These are phyloP conservation scores for Petasospora fabianii DNA, from an alignment of 1,139 yeast genomes.

Conservation along the genomic window DNA sequence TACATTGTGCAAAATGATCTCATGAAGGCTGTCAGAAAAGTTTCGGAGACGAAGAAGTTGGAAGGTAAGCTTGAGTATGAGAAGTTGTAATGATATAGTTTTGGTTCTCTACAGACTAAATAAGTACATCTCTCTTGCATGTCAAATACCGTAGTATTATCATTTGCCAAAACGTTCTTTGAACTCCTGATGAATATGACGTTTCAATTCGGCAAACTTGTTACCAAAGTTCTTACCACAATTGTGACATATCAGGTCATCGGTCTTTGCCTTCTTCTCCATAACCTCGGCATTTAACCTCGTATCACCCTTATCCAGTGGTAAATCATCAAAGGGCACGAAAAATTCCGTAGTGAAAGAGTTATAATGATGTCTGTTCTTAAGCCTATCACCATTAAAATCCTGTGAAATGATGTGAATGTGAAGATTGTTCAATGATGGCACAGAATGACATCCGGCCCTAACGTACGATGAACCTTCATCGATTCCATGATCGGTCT, in stretches of 20 bases:
- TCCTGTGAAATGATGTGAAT: constrained; percentile 71
- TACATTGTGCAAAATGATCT: constrained; percentile 89
- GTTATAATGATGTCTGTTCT: constrained; percentile 64
- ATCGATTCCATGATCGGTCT: constrained; percentile 14
- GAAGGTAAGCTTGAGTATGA: constrained; percentile 96
- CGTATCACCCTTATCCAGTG: constrained; percentile 26
- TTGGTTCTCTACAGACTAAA: no score
- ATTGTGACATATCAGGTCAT: constrained; percentile 46
- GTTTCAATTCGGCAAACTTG: constrained; percentile 29
- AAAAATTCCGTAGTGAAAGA: constrained; percentile 68
- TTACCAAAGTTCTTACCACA: constrained; percentile 46
- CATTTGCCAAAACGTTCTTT: neutral
- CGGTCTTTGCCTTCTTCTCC: constrained; percentile 31
- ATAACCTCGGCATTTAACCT: constrained; percentile 22
- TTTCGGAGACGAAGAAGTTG: constrained; percentile 92
- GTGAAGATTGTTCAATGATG: constrained; percentile 67
- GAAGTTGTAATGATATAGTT: constrained; percentile 37
- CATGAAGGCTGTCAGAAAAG: constrained; percentile 98
- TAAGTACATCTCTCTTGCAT: no score
- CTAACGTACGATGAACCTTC: constrained; percentile 40
- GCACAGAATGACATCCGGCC: constrained; percentile 68
- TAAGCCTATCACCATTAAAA: constrained; percentile 50
- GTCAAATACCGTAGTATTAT: no score
- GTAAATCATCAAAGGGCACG: constrained; percentile 46
- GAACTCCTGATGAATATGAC: constrained; percentile 18